Evolutionary conservation across 164 flowering plant species (phyloP).

Genomic region (Santalum album): DNA sequence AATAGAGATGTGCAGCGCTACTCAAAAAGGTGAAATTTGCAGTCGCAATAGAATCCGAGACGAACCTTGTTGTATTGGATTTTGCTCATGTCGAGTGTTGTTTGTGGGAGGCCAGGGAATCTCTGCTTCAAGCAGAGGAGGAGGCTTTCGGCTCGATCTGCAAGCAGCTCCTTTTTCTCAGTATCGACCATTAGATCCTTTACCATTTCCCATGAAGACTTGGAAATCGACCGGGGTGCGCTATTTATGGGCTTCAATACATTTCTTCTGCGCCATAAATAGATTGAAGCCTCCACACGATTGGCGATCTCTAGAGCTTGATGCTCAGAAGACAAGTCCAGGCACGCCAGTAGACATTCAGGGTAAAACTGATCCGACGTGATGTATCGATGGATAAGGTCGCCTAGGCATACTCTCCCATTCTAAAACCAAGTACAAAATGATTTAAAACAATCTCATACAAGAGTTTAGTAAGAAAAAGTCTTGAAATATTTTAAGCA

Average conservation of each 20-base stretch:
- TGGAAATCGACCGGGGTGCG: constrained; percentile 27
- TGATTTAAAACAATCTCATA: too few relatives aligned
- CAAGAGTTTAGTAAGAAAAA: too few relatives aligned
- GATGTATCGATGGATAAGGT: constrained; percentile 42
- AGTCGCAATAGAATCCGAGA: not conserved
- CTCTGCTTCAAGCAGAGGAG: constrained; percentile 48
- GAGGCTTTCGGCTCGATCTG: constrained; percentile 50
- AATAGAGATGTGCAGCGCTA: too few relatives aligned
- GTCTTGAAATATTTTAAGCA: not conserved
- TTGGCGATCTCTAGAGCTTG: constrained; percentile 57
- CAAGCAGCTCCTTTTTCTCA: constrained; percentile 44
- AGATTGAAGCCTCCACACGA: constrained; percentile 45
- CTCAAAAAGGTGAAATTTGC: not conserved
- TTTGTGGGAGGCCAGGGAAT: constrained; percentile 57
- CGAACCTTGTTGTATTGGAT: constrained; percentile 62
- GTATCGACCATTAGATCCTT: constrained; percentile 48
- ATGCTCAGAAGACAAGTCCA: constrained; percentile 56
- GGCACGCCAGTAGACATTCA: constrained; percentile 43
- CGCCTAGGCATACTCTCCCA: constrained; percentile 47
- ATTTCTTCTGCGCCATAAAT: constrained; percentile 33
- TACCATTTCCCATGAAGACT: constrained; percentile 52
- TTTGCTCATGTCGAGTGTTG: constrained; percentile 51
- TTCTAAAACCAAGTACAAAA: constrained; percentile 33
- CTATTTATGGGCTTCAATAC: constrained; percentile 21
- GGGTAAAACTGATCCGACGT: constrained; percentile 50